Evolutionary conservation across 176 grass and related monocot species (phyloP).

Genomic region (Hsuehochloa calcarea): DNA sequence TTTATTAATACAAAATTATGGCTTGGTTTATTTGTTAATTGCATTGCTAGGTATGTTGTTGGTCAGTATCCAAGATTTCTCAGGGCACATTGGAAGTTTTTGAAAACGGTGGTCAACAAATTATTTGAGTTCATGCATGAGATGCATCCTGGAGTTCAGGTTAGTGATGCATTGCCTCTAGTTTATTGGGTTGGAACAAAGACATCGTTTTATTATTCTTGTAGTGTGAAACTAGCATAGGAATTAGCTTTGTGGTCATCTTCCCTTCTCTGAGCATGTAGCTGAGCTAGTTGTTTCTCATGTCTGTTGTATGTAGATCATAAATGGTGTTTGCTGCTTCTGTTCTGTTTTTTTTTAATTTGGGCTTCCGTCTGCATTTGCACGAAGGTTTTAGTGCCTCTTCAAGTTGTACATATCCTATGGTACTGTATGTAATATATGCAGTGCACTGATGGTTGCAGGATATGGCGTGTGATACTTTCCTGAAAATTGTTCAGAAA

Average conservation of each 20-base stretch:
- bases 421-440: slow-evolving; percentile 30
- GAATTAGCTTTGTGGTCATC: not conserved
- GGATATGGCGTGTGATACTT: slow-evolving; percentile 99
- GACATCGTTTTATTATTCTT: not conserved
- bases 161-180: slow-evolving; percentile 23
- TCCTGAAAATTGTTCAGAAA: slow-evolving; percentile 99
- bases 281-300: not conserved
- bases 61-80: slow-evolving; percentile 99
- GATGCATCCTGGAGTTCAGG: slow-evolving; percentile 99
- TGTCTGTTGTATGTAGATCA: slow-evolving; percentile 11
- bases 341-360: slow-evolving; percentile 2
- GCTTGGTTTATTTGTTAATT: slow-evolving; percentile 22
- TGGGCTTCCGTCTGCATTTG: slow-evolving; percentile 7
- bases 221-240: not conserved
- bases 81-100: slow-evolving; percentile 98
- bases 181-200: not conserved
- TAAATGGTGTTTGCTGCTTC: not conserved
- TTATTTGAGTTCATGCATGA: slow-evolving; percentile 99
- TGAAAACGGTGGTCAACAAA: slow-evolving; percentile 98
- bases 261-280: slow-evolving; percentile 12
- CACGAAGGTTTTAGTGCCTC: not conserved
- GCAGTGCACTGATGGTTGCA: slow-evolving; percentile 39
- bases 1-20: not conserved
- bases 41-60: slow-evolving; percentile 86
- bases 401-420: not conserved